These are phyloP conservation scores for Musa balbisiana DNA, from an alignment of 202 grass and related monocot genomes.

Conservation along the genomic window DNA sequence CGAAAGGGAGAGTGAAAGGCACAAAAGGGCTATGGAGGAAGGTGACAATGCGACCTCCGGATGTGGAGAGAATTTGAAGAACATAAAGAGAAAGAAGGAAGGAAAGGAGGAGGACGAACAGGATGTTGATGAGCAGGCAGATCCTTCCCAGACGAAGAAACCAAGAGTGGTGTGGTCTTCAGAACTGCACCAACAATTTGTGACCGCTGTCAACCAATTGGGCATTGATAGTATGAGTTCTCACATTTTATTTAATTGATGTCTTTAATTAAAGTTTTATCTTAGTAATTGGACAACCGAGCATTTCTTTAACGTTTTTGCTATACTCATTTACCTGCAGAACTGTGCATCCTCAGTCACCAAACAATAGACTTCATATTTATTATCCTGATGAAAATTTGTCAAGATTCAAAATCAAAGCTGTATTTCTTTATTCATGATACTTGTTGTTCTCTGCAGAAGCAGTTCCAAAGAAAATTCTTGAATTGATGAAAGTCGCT, in stretches of 20 bases:
- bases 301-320: background rate
- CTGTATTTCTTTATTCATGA: background rate
- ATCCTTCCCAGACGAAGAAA: background rate
- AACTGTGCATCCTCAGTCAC: no score
- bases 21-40: background rate
- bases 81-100: background rate
- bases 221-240: background rate
- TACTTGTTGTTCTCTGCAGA: background rate
- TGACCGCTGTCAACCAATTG: constrained; percentile 5
- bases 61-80: background rate
- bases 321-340: background rate
- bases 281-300: no score
- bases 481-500: constrained; percentile 10
- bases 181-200: constrained; percentile 6
- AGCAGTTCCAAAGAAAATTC: constrained; percentile 20
- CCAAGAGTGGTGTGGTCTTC: constrained; percentile 1
- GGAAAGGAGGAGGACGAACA: background rate
- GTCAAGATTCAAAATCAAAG: background rate
- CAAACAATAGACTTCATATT: background rate
- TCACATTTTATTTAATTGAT: background rate
- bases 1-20: background rate
- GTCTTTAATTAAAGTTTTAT: background rate
- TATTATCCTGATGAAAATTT: background rate
- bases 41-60: background rate
- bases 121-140: background rate